These are phyloP conservation scores for Puccinia polysora DNA, from an alignment of 1,284 basidiomycete species.

Conservation along the genomic window DNA sequence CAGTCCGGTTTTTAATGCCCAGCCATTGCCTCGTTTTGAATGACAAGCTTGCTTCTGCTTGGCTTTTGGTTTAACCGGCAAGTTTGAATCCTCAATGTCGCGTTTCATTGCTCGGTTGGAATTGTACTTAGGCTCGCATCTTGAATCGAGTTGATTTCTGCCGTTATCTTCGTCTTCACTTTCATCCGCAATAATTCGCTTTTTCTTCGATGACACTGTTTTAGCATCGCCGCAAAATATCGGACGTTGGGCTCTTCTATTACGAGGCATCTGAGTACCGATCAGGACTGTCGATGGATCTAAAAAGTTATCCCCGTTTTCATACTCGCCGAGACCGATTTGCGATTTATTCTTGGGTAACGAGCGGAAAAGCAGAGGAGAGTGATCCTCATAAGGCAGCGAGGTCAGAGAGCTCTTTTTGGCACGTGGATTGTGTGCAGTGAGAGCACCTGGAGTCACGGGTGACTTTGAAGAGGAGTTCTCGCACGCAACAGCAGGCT, in stretches of 20 bases:
- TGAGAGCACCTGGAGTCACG: neutral
- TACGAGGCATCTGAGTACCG: slow-evolving; percentile 23
- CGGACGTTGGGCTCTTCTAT: neutral
- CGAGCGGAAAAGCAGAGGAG: neutral
- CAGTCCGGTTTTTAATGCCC: slow-evolving; percentile 37
- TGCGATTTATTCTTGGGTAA: neutral
- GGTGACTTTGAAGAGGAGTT: neutral
- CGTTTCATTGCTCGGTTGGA: too few species aligned
- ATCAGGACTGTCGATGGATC: neutral
- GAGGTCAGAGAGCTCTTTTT: neutral
- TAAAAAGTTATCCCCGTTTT: neutral
- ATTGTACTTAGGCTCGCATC: neutral
- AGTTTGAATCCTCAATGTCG: too few species aligned
- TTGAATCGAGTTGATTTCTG: slow-evolving; percentile 20
- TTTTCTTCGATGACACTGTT: slow-evolving; percentile 39
- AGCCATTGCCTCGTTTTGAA: slow-evolving; percentile 40
- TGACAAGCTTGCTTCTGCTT: slow-evolving; percentile 35
- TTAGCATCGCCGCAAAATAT: neutral
- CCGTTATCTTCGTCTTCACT: slow-evolving; percentile 47
- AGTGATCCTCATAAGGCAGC: neutral
- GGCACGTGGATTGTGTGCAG: neutral
- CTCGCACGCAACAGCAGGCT: neutral
- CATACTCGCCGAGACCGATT: neutral
- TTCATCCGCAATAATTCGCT: neutral
- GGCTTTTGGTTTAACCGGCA: neutral